Percentiles rank a stretch among this genome's conserved stretches.
These are phyloP conservation scores for cucumber (Cucumis sativus) DNA, from an alignment of 306 rosid species.

Conservation along the genomic window Cucumber_9930_V3 NC_026661.2:3963001-3963500, in stretches of 20 bases:
- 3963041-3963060: neutral
- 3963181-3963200: conserved; percentile 85
- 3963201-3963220: conserved; percentile 76
- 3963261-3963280: conserved; percentile 85
- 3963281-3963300: conserved; percentile 84
- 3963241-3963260: conserved; percentile 42
- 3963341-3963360: conserved; percentile 90
- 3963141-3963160: neutral
- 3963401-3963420: conserved; percentile 79
- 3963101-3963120: neutral
- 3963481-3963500: conserved; percentile 81
- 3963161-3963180: neutral
- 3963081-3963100: neutral
- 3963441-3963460: conserved; percentile 66
- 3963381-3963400: conserved; percentile 92
- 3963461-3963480: conserved; percentile 79
- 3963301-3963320: conserved; percentile 91
- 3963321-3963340: conserved; percentile 66
- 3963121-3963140: neutral
- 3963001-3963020: neutral
- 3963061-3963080: neutral
- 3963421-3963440: conserved; percentile 86
- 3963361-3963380: conserved; percentile 96
- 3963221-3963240: conserved; percentile 56
- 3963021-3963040: neutral